A percentile compares a stretch with the other conserved stretches of the same genome.
Evolutionary conservation across 176 grass and related monocot species (phyloP).

Genomic region (Otatea glauca): DNA sequence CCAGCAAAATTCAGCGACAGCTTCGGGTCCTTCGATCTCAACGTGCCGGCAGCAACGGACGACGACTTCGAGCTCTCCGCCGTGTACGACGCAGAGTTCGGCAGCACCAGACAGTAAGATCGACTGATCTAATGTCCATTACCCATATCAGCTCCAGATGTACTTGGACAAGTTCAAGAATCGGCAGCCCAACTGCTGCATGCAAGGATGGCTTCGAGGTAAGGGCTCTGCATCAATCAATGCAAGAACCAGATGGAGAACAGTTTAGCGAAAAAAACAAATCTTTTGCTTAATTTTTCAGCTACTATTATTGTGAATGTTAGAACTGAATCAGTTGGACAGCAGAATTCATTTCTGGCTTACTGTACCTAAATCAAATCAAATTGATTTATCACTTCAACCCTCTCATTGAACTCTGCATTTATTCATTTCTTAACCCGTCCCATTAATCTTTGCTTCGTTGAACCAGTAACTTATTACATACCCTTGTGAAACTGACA

Average conservation of each 20-base stretch:
- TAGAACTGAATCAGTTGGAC: slow-evolving; percentile 41
- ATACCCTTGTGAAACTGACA: neutral
- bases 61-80: slow-evolving; percentile 93
- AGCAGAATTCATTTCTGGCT: slow-evolving; percentile 32
- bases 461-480: neutral
- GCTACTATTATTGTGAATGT: neutral
- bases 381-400: neutral
- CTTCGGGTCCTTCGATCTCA: slow-evolving; percentile 78
- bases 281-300: neutral
- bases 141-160: neutral
- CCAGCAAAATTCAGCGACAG: slow-evolving; percentile 47
- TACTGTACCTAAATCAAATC: slow-evolving; percentile 35
- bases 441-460: slow-evolving; percentile 25
- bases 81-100: slow-evolving; percentile 78
- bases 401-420: neutral
- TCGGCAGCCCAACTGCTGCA: neutral
- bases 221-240: neutral
- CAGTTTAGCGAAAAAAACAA: slow-evolving; percentile 8
- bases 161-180: neutral
- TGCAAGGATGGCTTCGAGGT: slow-evolving; percentile 14
- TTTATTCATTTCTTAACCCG: slow-evolving; percentile 10
- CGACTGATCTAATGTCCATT: slow-evolving; percentile 4
- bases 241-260: slow-evolving; percentile 42
- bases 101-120: slow-evolving; percentile 36
- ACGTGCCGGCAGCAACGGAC: slow-evolving; percentile 65